Percentiles rank a stretch among this genome's conserved stretches.
These are phyloP conservation scores for Mycena sanguinolenta DNA, from an alignment of 768 basidiomycete genomes.

Conservation along the genomic window DNA sequence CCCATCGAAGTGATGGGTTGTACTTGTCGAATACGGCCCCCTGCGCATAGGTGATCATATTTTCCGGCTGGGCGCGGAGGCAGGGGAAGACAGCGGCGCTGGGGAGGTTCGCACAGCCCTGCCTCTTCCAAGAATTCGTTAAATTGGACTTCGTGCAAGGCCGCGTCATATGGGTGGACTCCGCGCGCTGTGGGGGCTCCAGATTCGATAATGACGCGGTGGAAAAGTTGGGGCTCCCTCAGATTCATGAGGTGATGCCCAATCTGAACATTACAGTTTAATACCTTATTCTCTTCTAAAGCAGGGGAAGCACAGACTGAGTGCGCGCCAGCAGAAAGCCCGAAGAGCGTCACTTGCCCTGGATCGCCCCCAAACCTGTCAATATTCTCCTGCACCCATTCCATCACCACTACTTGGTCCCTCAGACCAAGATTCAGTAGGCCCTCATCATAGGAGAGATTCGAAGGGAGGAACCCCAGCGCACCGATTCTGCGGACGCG, in stretches of 20 bases:
- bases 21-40: neutral
- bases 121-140: neutral
- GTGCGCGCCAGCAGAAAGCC: constrained; percentile 18
- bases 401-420: constrained; percentile 8
- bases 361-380: constrained; percentile 9
- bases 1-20: constrained; percentile 10
- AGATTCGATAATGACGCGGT: constrained; percentile 9
- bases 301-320: neutral
- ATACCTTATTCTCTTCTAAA: neutral
- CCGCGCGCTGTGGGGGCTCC: neutral
- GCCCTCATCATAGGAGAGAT: neutral
- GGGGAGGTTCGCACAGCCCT: constrained; percentile 2
- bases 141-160: constrained; percentile 9
- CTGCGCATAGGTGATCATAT: constrained; percentile 7
- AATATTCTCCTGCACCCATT: constrained; percentile 19
- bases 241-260: constrained; percentile 11
- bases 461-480: constrained; percentile 11
- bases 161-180: constrained; percentile 10
- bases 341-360: constrained; percentile 13
- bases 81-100: constrained; percentile 9
- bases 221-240: constrained; percentile 1
- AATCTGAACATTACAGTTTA: neutral
- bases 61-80: constrained; percentile 4
- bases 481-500: neutral
- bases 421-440: constrained; percentile 13